Evolutionary conservation across 192 early-diverging fungal species (phyloP).

Genomic region (Coemansia sp.): DNA sequence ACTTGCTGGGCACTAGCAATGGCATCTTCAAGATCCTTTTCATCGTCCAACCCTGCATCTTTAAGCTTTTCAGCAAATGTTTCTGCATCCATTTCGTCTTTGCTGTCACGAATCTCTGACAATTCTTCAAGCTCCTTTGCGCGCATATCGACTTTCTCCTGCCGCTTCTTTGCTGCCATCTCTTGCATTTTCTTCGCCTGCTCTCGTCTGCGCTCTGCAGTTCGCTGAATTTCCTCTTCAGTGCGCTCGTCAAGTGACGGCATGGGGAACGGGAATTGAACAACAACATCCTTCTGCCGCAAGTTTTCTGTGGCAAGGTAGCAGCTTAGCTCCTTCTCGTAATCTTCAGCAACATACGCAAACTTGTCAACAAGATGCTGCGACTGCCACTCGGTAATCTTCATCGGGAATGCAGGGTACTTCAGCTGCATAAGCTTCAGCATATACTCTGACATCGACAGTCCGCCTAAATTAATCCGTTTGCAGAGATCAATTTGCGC

Average conservation of each 20-base stretch:
- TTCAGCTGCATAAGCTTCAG: conserved; percentile 85
- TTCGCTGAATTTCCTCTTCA: conserved; percentile 70
- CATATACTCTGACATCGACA: conserved; percentile 74
- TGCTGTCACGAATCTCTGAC: conserved; percentile 26
- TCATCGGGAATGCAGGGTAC: conserved; percentile 84
- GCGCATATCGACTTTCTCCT: conserved; percentile 75
- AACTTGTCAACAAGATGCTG: conserved; percentile 69
- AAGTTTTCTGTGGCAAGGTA: conserved; percentile 64
- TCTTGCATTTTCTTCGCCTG: conserved; percentile 74
- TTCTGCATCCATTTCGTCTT: conserved; percentile 19
- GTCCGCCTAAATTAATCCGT: conserved; percentile 79
- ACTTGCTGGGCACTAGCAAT: conserved; percentile 67
- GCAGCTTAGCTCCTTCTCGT: conserved; percentile 63
- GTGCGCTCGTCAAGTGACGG: conserved; percentile 69
- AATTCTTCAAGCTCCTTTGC: conserved; percentile 63
- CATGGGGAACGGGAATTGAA: conserved; percentile 79
- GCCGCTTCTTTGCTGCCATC: conserved; percentile 73
- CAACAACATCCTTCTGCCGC: conserved; percentile 60
- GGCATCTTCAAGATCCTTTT: conserved; percentile 69
- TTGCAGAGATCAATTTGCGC: conserved; percentile 64
- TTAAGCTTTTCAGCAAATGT: conserved; percentile 54
- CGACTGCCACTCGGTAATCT: conserved; percentile 71
- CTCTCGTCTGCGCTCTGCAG: conserved; percentile 67
- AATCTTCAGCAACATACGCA: conserved; percentile 73
- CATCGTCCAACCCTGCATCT: conserved; percentile 62